Evolutionary conservation across 2,329 filamentous ascomycete genomes (phyloP).

Genomic region (Ophiobolus disseminans): DNA sequence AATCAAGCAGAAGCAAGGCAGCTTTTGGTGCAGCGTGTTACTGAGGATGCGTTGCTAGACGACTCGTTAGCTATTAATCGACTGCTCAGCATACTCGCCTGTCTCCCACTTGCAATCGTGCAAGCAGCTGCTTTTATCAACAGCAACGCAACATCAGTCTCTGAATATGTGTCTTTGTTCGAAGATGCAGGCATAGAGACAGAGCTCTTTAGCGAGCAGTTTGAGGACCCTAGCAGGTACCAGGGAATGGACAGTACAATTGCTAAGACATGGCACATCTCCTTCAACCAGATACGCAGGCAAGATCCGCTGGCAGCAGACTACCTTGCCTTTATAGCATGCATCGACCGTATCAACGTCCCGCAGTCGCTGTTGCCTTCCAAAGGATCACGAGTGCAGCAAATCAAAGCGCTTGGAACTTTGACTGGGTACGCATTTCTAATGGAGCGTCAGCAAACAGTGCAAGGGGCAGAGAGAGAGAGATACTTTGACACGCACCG

Average conservation of each 20-base stretch:
- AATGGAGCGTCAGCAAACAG: slow-evolving; percentile 15
- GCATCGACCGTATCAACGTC: slow-evolving; percentile 44
- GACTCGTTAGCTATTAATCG: slow-evolving; percentile 14
- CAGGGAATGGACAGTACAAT: slow-evolving; percentile 40
- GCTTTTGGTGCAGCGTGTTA: slow-evolving; percentile 14
- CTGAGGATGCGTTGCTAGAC: slow-evolving; percentile 15
- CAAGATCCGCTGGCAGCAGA: slow-evolving; percentile 41
- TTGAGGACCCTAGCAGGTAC: slow-evolving; percentile 42
- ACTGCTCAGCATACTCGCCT: slow-evolving; percentile 38
- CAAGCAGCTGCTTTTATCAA: too few species aligned
- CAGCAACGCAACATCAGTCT: slow-evolving; percentile 24
- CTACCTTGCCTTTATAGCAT: slow-evolving; percentile 44
- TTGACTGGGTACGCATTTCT: slow-evolving; percentile 46
- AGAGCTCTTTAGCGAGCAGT: slow-evolving; percentile 41
- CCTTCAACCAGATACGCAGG: slow-evolving; percentile 45
- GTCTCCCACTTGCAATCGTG: slow-evolving; percentile 22
- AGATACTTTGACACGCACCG: slow-evolving; percentile 38
- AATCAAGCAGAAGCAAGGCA: slow-evolving; percentile 20
- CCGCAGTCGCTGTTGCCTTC: slow-evolving; percentile 43
- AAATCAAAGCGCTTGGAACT: slow-evolving; percentile 39
- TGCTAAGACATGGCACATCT: slow-evolving; percentile 48
- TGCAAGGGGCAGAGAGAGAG: slow-evolving; percentile 7
- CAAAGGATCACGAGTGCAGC: slow-evolving; percentile 22
- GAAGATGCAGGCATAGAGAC: slow-evolving; percentile 29
- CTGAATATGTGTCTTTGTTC: slow-evolving; percentile 25